A percentile compares a stretch with the other conserved stretches of the same genome.
phyloP scores from a whole-genome alignment of 805 yeast species.

The Kodamaea laetipori region DNA sequence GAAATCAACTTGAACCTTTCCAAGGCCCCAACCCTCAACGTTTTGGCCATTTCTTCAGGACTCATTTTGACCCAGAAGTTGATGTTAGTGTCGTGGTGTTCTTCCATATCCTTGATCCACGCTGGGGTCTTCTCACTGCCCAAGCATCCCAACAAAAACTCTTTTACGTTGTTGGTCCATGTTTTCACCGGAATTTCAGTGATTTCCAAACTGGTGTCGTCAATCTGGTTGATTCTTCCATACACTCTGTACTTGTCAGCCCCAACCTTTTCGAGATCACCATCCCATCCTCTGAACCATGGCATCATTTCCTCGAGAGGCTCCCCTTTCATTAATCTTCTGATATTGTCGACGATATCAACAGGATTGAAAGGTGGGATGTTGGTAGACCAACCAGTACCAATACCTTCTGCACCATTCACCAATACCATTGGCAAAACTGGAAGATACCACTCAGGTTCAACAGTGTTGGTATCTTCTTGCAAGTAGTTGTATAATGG shows the following conservation, averaged over 20 bases:
- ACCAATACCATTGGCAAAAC: slow-evolving; percentile 93
- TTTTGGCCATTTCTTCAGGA: slow-evolving; percentile 80
- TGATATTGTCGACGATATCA: slow-evolving; percentile 76
- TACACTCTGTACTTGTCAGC: slow-evolving; percentile 71
- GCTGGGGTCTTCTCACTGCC: slow-evolving; percentile 74
- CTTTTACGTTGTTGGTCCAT: slow-evolving; percentile 93
- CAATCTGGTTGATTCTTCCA: slow-evolving; percentile 81
- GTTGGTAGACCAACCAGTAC: slow-evolving; percentile 97
- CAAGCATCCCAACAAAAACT: slow-evolving; percentile 71
- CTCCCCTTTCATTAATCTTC: slow-evolving; percentile 71
- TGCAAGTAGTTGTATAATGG: slow-evolving; percentile 76
- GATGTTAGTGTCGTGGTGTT: slow-evolving; percentile 84
- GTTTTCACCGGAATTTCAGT: slow-evolving; percentile 90
- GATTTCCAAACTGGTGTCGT: slow-evolving; percentile 78
- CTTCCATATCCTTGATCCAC: slow-evolving; percentile 95
- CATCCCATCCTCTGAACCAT: slow-evolving; percentile 97
- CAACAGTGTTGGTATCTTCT: slow-evolving; percentile 92
- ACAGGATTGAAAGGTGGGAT: slow-evolving; percentile 88
- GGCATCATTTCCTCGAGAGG: slow-evolving; percentile 76
- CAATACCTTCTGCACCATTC: slow-evolving; percentile 97
- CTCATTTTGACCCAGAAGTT: slow-evolving; percentile 75
- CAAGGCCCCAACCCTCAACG: slow-evolving; percentile 71
- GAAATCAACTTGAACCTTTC: slow-evolving; percentile 81
- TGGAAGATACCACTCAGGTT: slow-evolving; percentile 94
- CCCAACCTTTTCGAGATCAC: slow-evolving; percentile 64